Evolutionary conservation across 148 eudicot genomes (phyloP).

Genomic region (Rhododendron griersonianum): DNA sequence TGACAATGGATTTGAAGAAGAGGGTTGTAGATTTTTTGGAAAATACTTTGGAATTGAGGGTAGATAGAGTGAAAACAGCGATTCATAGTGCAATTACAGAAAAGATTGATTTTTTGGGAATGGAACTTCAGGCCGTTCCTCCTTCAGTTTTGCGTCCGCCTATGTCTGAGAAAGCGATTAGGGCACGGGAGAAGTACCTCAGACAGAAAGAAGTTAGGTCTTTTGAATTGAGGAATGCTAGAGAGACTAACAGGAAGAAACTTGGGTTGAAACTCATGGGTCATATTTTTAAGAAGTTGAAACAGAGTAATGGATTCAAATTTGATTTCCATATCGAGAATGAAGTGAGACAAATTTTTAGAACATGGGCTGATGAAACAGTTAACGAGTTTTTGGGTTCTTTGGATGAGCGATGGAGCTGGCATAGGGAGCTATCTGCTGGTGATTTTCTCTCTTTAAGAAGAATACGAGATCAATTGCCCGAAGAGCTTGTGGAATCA

Average conservation of each 20-base stretch:
- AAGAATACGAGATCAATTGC: slow-evolving; percentile 76
- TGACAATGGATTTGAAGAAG: slow-evolving; percentile 71
- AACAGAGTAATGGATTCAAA: slow-evolving; percentile 51
- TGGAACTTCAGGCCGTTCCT: slow-evolving; percentile 82
- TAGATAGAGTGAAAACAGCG: slow-evolving; percentile 51
- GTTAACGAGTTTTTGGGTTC: slow-evolving; percentile 60
- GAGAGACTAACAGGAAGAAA: slow-evolving; percentile 73
- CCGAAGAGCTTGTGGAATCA: slow-evolving; percentile 66
- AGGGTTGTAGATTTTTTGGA: slow-evolving; percentile 48
- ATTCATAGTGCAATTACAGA: slow-evolving; percentile 89
- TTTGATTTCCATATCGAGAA: slow-evolving; percentile 66
- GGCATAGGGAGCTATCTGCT: slow-evolving; percentile 54
- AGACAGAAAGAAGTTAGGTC: slow-evolving; percentile 80
- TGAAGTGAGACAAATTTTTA: slow-evolving; percentile 67
- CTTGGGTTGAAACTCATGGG: slow-evolving; percentile 72
- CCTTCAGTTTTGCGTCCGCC: slow-evolving; percentile 75
- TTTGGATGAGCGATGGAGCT: slow-evolving; percentile 58
- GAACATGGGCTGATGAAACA: slow-evolving; percentile 74
- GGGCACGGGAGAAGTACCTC: slow-evolving; percentile 78
- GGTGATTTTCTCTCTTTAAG: slow-evolving; percentile 80
- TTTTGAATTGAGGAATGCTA: slow-evolving; percentile 61
- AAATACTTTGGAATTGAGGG: slow-evolving; percentile 55
- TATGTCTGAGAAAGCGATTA: slow-evolving; percentile 68
- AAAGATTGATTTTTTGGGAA: slow-evolving; percentile 77
- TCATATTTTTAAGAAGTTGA: slow-evolving; percentile 74